Base-by-base conservation (phyloP, 805 yeast genomes). In the Henningerozyma blattae region DNA sequence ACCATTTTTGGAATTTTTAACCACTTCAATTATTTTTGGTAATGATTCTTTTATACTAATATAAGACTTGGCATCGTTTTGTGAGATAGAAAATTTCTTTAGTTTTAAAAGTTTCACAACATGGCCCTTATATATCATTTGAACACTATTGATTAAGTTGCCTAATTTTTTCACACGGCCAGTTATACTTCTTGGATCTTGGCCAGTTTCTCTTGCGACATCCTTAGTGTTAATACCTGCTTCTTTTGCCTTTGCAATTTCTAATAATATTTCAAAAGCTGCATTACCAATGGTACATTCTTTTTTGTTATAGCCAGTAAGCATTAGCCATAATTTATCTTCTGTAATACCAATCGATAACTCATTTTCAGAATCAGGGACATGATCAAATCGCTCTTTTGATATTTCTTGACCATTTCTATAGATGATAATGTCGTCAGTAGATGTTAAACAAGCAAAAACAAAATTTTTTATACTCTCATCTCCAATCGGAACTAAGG, bases 181-280 rank as follows among this genome's bases (percentile, higher is more conserved):
- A 0, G 86, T 75, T 27, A 78, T 60, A 37, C 86, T 77, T 41
- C 89, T 64, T 14, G 77, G 70, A 45, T 80, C 91, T 53, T 80
- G 91, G 7, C 70, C 70, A 0, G 86, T 70, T 15, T 57, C 61
- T 27, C 59, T 57, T 2, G 76, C 69, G 37, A 80, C 58, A 18
- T 71, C 73, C 20, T 72, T 58, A 0, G 87, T 70, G 32, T 70
- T 64, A 13, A 79, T 70, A 8, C 91, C 91, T 1, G 52, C 45
- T 0, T 62, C 56, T 17, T 74, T 74, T 20, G 69, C 50, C 38
- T 64, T 68, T 0, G 86, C 81, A 34, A 80, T 75, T 32, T 70
- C 75, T 33, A 72, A 58, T 15, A 80, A 50, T 27, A 80, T 47
- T 15, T 68, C 68, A 45, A 65, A 71, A 12, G 81, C 76, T 25